A percentile compares a stretch with the other conserved stretches of the same genome.
Evolutionary conservation across 176 grass and related monocot species (phyloP).

Genomic region (Rhynchospora tenuis): DNA sequence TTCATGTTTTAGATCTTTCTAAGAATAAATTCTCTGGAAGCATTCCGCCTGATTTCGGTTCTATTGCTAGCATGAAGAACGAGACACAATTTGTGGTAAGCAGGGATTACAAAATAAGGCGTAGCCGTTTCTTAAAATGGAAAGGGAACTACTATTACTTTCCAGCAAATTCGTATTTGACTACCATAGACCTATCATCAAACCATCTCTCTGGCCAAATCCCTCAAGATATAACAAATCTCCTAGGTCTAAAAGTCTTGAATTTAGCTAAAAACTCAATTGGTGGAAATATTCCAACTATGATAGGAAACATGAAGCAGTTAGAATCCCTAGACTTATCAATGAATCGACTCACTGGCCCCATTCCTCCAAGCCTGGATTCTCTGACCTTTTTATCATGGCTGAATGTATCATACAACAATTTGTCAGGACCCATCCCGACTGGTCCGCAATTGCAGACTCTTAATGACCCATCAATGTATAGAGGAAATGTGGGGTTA

Average conservation of each 20-base stretch:
- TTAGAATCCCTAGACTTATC: constrained; percentile 21
- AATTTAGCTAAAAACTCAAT: constrained; percentile 10
- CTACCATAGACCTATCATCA: constrained; percentile 18
- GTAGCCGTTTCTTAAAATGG: neutral
- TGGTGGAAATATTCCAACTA: constrained; percentile 21
- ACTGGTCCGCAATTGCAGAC: neutral
- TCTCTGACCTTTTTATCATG: neutral
- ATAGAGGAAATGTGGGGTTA: neutral
- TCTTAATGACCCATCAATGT: neutral
- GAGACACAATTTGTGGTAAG: neutral
- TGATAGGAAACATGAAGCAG: constrained; percentile 20
- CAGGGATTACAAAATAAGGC: neutral
- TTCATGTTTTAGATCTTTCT: constrained; percentile 36
- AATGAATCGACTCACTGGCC: constrained; percentile 21
- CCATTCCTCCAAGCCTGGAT: constrained; percentile 20
- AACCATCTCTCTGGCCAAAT: constrained; percentile 30
- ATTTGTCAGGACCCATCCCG: constrained; percentile 25
- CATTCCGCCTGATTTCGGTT: constrained; percentile 8
- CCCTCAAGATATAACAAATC: constrained; percentile 10
- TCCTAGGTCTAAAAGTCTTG: constrained; percentile 12
- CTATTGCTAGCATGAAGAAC: neutral
- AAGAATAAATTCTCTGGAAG: constrained; percentile 26
- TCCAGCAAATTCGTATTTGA: constrained; percentile 8
- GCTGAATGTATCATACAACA: constrained; percentile 25
- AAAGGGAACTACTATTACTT: neutral